Conservation (phyloP, 2,329 filamentous ascomycete genomes). For the Didymella keratinophila region DNA sequence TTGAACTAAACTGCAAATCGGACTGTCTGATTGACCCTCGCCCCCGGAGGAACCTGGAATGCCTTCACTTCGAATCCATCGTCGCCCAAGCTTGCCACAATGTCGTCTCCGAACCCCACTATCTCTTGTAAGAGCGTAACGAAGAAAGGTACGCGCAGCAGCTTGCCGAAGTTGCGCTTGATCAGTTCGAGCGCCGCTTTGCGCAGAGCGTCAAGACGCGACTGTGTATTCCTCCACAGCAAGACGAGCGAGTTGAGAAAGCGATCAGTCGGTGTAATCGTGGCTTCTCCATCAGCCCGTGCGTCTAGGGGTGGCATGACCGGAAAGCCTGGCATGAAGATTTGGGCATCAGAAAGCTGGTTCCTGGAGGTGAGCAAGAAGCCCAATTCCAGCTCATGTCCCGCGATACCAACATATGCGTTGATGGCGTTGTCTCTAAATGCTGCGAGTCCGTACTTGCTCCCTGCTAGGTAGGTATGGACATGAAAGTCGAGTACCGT, state of each 20-base stretch:
- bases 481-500: constrained; percentile 37
- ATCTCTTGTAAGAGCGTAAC: constrained; percentile 26
- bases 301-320: not conserved
- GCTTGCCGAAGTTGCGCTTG: constrained; percentile 24
- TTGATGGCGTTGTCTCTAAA: constrained; percentile 23
- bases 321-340: not conserved
- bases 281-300: not conserved
- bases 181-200: constrained; percentile 27
- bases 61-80: constrained; percentile 32
- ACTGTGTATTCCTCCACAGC: constrained; percentile 33
- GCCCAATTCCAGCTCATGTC: constrained; percentile 18
- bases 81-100: constrained; percentile 26
- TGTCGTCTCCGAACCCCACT: constrained; percentile 24
- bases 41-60: constrained; percentile 5
- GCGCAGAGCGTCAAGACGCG: constrained; percentile 27
- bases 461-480: constrained; percentile 34
- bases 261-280: constrained; percentile 11
- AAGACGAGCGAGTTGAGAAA: constrained; percentile 35
- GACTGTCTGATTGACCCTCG: not conserved
- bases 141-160: constrained; percentile 27
- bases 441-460: constrained; percentile 29
- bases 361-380: not conserved
- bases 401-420: constrained; percentile 24
- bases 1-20: constrained; percentile 1
- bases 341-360: not conserved